Percentiles rank a stretch among this genome's conserved stretches.
These are phyloP conservation scores for Neurospora crassa DNA, from an alignment of 2,329 filamentous ascomycete species.

Conservation along the genomic window DNA sequence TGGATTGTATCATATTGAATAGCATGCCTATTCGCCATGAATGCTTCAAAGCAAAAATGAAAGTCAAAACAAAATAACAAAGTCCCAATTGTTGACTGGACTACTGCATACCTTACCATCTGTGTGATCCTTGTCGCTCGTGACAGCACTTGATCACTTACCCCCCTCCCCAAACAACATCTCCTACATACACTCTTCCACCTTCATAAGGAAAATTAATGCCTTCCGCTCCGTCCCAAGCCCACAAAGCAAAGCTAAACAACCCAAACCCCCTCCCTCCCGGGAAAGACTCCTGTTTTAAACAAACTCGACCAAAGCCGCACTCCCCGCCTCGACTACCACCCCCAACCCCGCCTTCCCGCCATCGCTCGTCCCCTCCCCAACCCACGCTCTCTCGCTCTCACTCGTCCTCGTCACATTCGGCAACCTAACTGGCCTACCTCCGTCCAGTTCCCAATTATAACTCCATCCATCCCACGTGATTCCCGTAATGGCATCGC, in stretches of 20 bases:
- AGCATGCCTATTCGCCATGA: background rate
- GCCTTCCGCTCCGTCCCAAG: background rate
- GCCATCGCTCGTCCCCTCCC: conserved; percentile 7
- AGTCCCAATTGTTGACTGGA: background rate
- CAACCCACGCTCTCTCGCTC: conserved; percentile 30
- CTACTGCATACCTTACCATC: background rate
- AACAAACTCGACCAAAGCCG: background rate
- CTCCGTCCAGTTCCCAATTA: conserved; percentile 47
- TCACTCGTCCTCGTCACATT: conserved; percentile 37
- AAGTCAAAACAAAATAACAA: background rate
- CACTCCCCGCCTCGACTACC: background rate
- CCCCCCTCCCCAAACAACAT: conserved; percentile 2
- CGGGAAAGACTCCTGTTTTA: background rate
- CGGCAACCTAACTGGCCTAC: conserved; percentile 39
- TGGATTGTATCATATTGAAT: background rate
- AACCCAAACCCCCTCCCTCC: background rate
- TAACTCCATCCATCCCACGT: conserved; percentile 54
- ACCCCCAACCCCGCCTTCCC: background rate
- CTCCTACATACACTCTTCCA: background rate
- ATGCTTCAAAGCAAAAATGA: background rate
- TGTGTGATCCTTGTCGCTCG: background rate
- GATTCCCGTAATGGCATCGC: conserved; percentile 52
- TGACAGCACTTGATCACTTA: conserved; percentile 26
- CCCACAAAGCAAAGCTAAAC: background rate
- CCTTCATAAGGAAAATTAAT: background rate